A percentile compares a stretch with the other conserved stretches of the same genome.
These are phyloP conservation scores for Arabis hirsuta DNA, from an alignment of 345 rosid species.

Conservation along the genomic window DNA sequence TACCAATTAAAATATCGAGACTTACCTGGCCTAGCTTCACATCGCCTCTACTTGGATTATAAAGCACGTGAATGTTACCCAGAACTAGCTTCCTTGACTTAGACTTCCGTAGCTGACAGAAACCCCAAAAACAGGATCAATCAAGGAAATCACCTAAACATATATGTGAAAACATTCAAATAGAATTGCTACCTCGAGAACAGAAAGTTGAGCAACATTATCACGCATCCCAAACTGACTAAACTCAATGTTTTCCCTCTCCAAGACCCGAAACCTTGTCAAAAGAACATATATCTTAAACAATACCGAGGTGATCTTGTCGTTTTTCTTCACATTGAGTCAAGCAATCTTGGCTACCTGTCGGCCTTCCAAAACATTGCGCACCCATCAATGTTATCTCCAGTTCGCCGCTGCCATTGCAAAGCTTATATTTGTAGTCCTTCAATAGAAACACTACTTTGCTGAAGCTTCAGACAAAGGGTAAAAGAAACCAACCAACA, in stretches of 20 bases:
- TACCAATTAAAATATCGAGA: constrained; percentile 10
- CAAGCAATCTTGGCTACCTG: constrained; percentile 48
- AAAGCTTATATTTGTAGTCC: constrained; percentile 38
- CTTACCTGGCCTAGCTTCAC: constrained; percentile 85
- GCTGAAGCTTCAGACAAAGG: constrained; percentile 36
- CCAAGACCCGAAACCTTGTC: constrained; percentile 65
- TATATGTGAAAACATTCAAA: not conserved
- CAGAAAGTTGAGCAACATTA: constrained; percentile 81
- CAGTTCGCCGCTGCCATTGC: constrained; percentile 77
- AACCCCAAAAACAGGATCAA: constrained; percentile 49
- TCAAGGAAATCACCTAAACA: constrained; percentile 36
- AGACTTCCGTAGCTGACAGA: constrained; percentile 56
- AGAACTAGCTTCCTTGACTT: constrained; percentile 63
- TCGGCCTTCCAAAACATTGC: constrained; percentile 80
- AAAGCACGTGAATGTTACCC: constrained; percentile 80
- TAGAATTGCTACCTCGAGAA: constrained; percentile 62
- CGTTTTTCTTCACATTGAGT: not conserved
- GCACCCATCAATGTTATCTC: constrained; percentile 77
- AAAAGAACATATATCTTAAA: not conserved
- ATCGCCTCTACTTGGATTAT: constrained; percentile 71
- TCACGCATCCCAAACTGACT: constrained; percentile 67
- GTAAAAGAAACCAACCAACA: constrained; percentile 12
- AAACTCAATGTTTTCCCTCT: constrained; percentile 67
- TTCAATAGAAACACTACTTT: constrained; percentile 33
- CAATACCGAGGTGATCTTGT: not conserved